These are phyloP conservation scores for Alloteropsis angusta DNA, from an alignment of 202 grass and related monocot species.

Conservation along the genomic window DNA sequence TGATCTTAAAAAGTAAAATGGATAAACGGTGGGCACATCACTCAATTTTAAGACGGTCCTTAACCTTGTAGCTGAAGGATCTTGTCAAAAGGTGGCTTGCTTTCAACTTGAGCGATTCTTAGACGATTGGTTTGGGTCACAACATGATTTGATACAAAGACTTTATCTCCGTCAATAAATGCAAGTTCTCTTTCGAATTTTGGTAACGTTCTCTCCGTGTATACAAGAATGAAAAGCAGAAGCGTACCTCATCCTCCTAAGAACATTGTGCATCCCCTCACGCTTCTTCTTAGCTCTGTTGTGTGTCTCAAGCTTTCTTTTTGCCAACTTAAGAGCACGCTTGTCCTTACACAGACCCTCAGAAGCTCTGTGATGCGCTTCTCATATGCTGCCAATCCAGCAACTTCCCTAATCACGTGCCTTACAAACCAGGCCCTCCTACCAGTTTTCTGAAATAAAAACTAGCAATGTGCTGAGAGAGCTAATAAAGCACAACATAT, in stretches of 20 bases:
- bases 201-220: background rate
- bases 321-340: constrained; percentile 49
- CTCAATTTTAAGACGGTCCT: constrained; percentile 8
- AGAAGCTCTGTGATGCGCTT: constrained; percentile 45
- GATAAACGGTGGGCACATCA: background rate
- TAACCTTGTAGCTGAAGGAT: background rate
- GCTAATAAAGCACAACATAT: background rate
- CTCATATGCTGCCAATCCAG: constrained; percentile 49
- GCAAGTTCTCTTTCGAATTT: constrained; percentile 14
- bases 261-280: constrained; percentile 54
- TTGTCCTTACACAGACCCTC: constrained; percentile 54
- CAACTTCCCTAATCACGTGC: constrained; percentile 49
- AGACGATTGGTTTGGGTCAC: constrained; percentile 14
- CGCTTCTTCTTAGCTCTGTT: constrained; percentile 69
- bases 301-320: constrained; percentile 61
- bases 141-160: constrained; percentile 22
- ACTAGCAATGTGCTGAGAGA: background rate
- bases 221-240: constrained; percentile 17
- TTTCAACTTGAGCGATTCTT: constrained; percentile 19
- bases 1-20: background rate
- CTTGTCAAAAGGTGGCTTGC: background rate
- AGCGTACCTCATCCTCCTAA: constrained; percentile 70
- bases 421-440: constrained; percentile 37
- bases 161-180: constrained; percentile 21
- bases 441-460: constrained; percentile 38